phyloP scores from a whole-genome alignment of 345 rosid species.

The Citrus glauca region DNA sequence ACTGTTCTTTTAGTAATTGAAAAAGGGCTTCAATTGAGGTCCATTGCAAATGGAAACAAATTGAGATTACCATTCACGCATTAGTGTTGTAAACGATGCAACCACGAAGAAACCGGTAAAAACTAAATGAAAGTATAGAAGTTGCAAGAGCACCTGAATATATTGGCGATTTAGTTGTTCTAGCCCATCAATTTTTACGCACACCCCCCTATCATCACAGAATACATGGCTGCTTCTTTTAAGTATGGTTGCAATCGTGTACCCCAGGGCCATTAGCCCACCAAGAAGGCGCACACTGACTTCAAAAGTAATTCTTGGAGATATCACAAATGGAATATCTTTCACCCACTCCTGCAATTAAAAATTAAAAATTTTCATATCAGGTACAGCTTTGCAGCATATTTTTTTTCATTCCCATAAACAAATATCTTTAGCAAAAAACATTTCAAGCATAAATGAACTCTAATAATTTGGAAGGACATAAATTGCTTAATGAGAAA shows the following conservation, averaged over 20 bases:
- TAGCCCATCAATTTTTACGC: slow-evolving; percentile 92
- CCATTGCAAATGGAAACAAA: not conserved
- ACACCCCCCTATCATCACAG: slow-evolving; percentile 61
- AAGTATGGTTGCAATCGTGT: slow-evolving; percentile 93
- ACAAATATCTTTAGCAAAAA: not conserved
- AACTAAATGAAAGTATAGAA: slow-evolving; percentile 6
- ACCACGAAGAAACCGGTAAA: not conserved
- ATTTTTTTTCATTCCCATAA: not conserved
- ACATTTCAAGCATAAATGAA: not conserved
- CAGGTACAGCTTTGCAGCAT: not conserved
- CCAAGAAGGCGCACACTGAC: slow-evolving; percentile 98
- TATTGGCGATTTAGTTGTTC: slow-evolving; percentile 85
- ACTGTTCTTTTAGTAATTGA: not conserved
- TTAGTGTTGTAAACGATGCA: not conserved
- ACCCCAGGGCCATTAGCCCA: slow-evolving; percentile 97
- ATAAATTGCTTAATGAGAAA: not conserved
- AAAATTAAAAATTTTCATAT: slow-evolving; percentile 2
- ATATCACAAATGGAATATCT: slow-evolving; percentile 94
- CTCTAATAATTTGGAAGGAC: not conserved
- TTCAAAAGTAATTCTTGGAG: slow-evolving; percentile 98
- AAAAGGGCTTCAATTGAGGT: not conserved
- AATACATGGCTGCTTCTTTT: slow-evolving; percentile 92
- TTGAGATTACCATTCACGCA: not conserved
- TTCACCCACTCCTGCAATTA: slow-evolving; percentile 87
- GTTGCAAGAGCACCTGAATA: slow-evolving; percentile 61